phyloP scores from a whole-genome alignment of 225 moss, liverwort and hornwort species.

The Marchantia paleacea region DNA sequence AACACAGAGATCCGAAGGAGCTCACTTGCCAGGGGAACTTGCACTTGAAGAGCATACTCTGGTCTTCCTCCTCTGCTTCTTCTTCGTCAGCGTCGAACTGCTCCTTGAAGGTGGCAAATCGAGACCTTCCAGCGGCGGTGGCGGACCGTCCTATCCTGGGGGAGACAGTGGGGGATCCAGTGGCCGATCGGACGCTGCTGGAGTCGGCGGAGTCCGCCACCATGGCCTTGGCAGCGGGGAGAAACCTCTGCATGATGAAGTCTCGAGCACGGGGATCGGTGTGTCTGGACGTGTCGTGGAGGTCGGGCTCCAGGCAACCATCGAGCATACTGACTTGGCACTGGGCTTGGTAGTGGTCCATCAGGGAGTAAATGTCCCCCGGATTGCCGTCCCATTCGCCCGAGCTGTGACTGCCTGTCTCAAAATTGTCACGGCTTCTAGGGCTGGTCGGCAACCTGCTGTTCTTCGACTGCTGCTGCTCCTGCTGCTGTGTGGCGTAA shows the following conservation, averaged over 20 bases:
- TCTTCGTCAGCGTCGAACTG: slow-evolving; percentile 22
- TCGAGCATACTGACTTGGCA: slow-evolving; percentile 47
- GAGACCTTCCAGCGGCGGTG: slow-evolving; percentile 32
- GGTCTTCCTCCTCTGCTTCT: slow-evolving; percentile 14
- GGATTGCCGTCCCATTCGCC: slow-evolving; percentile 32
- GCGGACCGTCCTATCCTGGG: slow-evolving; percentile 28
- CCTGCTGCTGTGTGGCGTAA: not conserved
- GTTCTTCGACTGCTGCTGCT: not conserved
- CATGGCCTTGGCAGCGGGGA: slow-evolving; percentile 97
- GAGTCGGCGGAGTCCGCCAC: slow-evolving; percentile 42
- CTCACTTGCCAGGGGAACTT: slow-evolving; percentile 49
- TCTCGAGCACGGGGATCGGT: slow-evolving; percentile 62
- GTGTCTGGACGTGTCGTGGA: slow-evolving; percentile 27
- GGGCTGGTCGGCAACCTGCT: slow-evolving; percentile 31
- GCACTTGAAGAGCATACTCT: slow-evolving; percentile 40
- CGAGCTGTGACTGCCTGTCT: slow-evolving; percentile 38
- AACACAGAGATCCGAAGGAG: slow-evolving; percentile 20
- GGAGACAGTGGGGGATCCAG: slow-evolving; percentile 20
- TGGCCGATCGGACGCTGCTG: slow-evolving; percentile 23
- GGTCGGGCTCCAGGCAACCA: slow-evolving; percentile 25
- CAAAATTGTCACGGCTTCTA: slow-evolving; percentile 28
- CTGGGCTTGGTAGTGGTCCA: slow-evolving; percentile 39
- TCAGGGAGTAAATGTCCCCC: slow-evolving; percentile 34
- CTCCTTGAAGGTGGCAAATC: slow-evolving; percentile 44
- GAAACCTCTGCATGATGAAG: slow-evolving; percentile 82